phyloP scores from a whole-genome alignment of 1,284 basidiomycete genomes.

The Leccinum griseonigrum region DNA sequence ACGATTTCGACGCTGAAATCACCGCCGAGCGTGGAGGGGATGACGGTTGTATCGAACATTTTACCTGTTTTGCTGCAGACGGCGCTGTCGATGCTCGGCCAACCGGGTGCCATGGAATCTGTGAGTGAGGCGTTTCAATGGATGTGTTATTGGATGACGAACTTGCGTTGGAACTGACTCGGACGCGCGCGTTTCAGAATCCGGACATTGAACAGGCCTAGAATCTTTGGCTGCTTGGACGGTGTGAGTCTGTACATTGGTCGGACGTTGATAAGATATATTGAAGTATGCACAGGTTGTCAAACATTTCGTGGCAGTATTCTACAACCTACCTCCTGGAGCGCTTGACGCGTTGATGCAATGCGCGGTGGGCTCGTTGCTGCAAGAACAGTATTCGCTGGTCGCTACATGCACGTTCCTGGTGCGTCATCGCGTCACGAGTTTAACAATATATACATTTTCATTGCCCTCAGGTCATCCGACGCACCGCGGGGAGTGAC shows the following conservation, averaged over 20 bases:
- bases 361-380: conserved; percentile 67
- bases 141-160: neutral
- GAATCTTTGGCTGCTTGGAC: conserved; percentile 74
- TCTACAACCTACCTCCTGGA: conserved; percentile 67
- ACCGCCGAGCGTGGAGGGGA: conserved; percentile 40
- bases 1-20: conserved; percentile 41
- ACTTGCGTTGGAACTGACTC: conserved; percentile 10
- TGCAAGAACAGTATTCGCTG: conserved; percentile 87
- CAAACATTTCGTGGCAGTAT: conserved; percentile 67
- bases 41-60: conserved; percentile 48
- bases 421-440: conserved; percentile 42
- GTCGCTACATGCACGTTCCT: conserved; percentile 81
- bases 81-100: conserved; percentile 54
- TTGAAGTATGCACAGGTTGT: conserved; percentile 48
- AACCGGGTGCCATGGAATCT: conserved; percentile 64
- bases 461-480: conserved; percentile 52
- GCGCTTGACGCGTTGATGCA: conserved; percentile 71
- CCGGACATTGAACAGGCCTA: conserved; percentile 85
- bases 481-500: conserved; percentile 54
- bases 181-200: conserved; percentile 46
- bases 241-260: conserved; percentile 41
- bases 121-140: conserved; percentile 35
- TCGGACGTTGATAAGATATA: neutral
- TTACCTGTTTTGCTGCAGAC: conserved; percentile 61
- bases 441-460: conserved; percentile 1